Base-by-base conservation (phyloP, 108 stramenopile species). In the Skeletonema tropicum region DNA sequence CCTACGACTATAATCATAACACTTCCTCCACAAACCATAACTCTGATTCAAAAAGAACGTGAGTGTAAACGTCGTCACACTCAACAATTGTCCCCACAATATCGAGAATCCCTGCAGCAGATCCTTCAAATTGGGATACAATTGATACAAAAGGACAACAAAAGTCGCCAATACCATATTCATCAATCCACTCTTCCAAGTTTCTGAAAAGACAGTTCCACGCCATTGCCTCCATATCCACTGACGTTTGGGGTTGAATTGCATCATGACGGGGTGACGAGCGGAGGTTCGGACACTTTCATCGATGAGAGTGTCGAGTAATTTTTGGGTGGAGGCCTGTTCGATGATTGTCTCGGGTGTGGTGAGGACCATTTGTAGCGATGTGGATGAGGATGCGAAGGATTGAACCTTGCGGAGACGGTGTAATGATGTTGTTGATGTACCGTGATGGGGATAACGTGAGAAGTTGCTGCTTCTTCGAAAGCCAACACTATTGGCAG, bases 21-120 rank as follows among this genome's bases (percentile, higher is more conserved):
- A 94, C 72, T 93, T 94, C 55, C 93, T 70, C 96, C 96, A 97
- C 2, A 97, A 74, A 4, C 85, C 87, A 71, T 97, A 97, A 33
- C 89, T 82, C 59, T 95, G 93, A 83, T 92, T 95, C 57, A 96
- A 81, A 79, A 97, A 97, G 82, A 97, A 97, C 1, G 94, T 95
- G 29, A 95, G 66, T 1, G 94, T 94, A 82, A 97, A 97, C 6
- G 94, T 93, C 4, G 92, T 93, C 25, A 97, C 93, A 60, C 86
- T 86, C 10, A 94, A 75, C 48, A 93, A 66, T 58, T 92, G 92
- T 64, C 89, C 91, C 92, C 93, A 96, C 10, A 97, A 76, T 33
- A 88, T 90, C 41, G 75, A 71, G 70, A 96, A 93, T 9, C 92
- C 92, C 12, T 70, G 66, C 3, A 90, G 69, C 30, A 33, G 13